Percentiles rank a stretch among this genome's conserved stretches.
phyloP scores from a whole-genome alignment of 2,329 filamentous ascomycete genomes.

The Botrytis porri region DNA sequence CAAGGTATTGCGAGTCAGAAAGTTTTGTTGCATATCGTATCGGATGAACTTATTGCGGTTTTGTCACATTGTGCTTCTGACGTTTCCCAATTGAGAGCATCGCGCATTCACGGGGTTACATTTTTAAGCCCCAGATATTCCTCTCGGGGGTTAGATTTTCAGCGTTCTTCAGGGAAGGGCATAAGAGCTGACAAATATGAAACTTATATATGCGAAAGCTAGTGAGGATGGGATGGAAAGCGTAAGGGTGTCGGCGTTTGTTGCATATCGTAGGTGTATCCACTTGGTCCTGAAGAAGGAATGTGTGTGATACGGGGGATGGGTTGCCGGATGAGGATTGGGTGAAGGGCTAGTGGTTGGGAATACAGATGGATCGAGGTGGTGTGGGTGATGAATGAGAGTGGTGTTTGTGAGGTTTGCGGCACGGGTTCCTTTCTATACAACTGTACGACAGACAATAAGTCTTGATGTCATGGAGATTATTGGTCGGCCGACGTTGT shows the following conservation, averaged over 20 bases:
- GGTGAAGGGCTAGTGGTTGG: background rate
- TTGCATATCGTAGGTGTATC: constrained; percentile 4
- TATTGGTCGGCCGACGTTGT: background rate
- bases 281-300: background rate
- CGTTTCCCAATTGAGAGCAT: background rate
- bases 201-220: background rate
- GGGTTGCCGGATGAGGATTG: background rate
- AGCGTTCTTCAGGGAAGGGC: background rate
- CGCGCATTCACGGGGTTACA: background rate
- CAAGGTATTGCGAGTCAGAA: background rate
- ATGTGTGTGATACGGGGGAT: background rate
- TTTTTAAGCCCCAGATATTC: background rate
- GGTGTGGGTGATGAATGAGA: background rate
- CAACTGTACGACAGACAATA: background rate
- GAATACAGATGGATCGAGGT: background rate
- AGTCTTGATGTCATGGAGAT: background rate
- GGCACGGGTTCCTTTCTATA: background rate
- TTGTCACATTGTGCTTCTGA: background rate
- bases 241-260: background rate
- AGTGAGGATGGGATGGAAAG: background rate
- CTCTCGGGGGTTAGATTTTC: background rate
- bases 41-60: constrained; percentile 9
- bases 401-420: background rate
- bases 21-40: background rate
- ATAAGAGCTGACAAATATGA: constrained; percentile 2